Evolutionary conservation across 1,139 yeast genomes (phyloP), one percentile per base, ranked within the genome.

Genomic region (Debaryomycetaceae sp.): DNA sequence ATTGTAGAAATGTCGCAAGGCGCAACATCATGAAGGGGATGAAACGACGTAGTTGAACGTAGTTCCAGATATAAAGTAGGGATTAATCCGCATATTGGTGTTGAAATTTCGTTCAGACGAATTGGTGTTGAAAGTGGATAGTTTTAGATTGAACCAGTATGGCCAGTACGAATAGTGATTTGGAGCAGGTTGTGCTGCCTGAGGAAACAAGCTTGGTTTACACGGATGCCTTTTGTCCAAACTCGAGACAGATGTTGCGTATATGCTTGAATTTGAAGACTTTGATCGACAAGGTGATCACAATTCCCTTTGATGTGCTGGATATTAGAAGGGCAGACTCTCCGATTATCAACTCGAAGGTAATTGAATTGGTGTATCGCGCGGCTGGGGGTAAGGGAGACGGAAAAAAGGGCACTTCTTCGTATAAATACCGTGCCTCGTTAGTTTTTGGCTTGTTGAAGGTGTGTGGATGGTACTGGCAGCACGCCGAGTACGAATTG

Each of bases 321-420:
- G 76, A 73, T 9, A 73, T 88, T 41, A 67, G 79, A 6, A 66
- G 75, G 14, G 80, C 83, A 5, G 81, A 81, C 47, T 82, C 93
- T 0, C 76, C 84, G 1, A 73, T 88, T 43, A 63, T 88, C 45
- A 84, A 81, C 48, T 72, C 73, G 7, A 70, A 73, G 23, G 88
- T 87, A 1, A 61, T 87, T 23, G 61, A 73, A 6, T 72, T 88
- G 50, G 84, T 83, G 1, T 74, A 78, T 46, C 75, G 75, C 38
- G 95, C 96, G 3, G 95, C 96, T 17, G 96, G 95, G 8, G 96
- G 96, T 17, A 74, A 76, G 45, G 87, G 88, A 4, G 65, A 76
- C 39, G 88, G 91, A 13, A 64, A 69, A 43, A 54, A 58, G 9
- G 85, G 83, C 1, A 67, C 84, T 0, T 73, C 85, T 4, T 72